Evolutionary conservation across 2,329 filamentous ascomycete species (phyloP).

Genomic region (Ceratocystis colombiana): DNA sequence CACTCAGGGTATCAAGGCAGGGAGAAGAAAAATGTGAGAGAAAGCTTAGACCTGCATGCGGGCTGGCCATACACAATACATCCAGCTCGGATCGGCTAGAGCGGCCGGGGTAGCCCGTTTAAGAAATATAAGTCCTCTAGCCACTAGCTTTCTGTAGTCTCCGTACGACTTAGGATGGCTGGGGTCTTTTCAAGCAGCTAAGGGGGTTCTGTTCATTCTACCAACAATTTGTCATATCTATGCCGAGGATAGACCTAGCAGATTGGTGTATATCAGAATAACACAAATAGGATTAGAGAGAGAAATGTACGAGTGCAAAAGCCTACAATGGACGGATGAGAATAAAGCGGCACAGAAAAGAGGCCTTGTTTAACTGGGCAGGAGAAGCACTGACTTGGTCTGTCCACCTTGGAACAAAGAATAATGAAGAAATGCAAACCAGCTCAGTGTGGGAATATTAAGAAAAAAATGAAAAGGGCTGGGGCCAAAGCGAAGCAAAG

Average conservation of each 20-base stretch:
- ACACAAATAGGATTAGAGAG: not conserved
- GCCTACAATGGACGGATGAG: not conserved
- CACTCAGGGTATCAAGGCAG: not conserved
- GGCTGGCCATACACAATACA: not conserved
- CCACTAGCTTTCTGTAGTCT: no score
- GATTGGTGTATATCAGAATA: not conserved
- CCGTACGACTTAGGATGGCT: not conserved
- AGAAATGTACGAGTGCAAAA: not conserved
- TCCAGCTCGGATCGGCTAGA: not conserved
- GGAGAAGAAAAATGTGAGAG: not conserved
- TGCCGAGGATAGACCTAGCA: not conserved
- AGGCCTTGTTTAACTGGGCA: not conserved
- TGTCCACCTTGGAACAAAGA: not conserved
- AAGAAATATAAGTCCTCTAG: not conserved
- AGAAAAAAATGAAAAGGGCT: not conserved
- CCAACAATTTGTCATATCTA: no score
- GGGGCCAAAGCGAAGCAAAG: not conserved
- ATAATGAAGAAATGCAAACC: not conserved
- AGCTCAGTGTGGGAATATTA: not conserved
- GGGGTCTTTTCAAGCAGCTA: not conserved
- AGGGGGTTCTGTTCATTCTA: no score
- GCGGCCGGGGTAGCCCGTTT: not conserved
- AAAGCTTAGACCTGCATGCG: not conserved
- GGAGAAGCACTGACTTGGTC: slow-evolving; percentile 2
- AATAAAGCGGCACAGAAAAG: not conserved